A percentile compares a stretch with the other conserved stretches of the same genome.
These are phyloP conservation scores for Tolypocladium album DNA, from an alignment of 2,329 filamentous ascomycete genomes.

Conservation along the genomic window DNA sequence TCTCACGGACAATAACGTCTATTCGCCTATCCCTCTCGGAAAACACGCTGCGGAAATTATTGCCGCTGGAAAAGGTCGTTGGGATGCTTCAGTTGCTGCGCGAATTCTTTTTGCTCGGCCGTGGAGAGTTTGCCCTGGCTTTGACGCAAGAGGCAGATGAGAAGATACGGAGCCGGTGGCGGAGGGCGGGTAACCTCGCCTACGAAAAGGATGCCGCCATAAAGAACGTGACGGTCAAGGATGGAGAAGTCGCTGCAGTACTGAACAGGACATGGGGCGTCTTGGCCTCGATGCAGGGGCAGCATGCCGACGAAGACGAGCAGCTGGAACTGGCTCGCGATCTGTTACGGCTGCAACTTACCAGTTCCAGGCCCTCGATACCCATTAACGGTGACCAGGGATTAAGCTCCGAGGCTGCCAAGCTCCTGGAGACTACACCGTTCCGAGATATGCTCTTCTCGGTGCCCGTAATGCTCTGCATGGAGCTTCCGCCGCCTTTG, in stretches of 20 bases:
- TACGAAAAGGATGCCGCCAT: conserved; percentile 42
- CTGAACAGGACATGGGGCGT: conserved; percentile 70
- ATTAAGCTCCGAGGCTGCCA: conserved; percentile 17
- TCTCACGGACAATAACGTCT: conserved; percentile 61
- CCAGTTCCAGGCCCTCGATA: conserved; percentile 33
- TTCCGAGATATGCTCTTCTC: conserved; percentile 81
- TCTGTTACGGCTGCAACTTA: conserved; percentile 56
- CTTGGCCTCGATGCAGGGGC: conserved; percentile 62
- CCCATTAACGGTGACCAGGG: conserved; percentile 26
- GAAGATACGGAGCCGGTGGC: conserved; percentile 64
- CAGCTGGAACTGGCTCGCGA: conserved; percentile 74
- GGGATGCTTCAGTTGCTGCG: conserved; percentile 69
- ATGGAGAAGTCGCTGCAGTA: conserved; percentile 72
- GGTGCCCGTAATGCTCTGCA: conserved; percentile 54
- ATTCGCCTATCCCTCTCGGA: conserved; percentile 76
- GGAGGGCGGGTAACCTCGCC: conserved; percentile 46
- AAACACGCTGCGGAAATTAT: conserved; percentile 69
- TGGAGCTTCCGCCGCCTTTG: conserved; percentile 67
- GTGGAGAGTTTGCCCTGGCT: conserved; percentile 85
- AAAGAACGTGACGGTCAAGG: conserved; percentile 57
- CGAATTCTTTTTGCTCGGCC: conserved; percentile 77
- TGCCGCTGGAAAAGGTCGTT: conserved; percentile 67
- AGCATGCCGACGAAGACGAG: conserved; percentile 68
- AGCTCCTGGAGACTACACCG: conserved; percentile 35
- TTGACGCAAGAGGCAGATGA: conserved; percentile 79